A percentile compares a stretch with the other conserved stretches of the same genome.
phyloP scores from a whole-genome alignment of 2,329 filamentous ascomycete genomes.

The Fusarium multiceps region DNA sequence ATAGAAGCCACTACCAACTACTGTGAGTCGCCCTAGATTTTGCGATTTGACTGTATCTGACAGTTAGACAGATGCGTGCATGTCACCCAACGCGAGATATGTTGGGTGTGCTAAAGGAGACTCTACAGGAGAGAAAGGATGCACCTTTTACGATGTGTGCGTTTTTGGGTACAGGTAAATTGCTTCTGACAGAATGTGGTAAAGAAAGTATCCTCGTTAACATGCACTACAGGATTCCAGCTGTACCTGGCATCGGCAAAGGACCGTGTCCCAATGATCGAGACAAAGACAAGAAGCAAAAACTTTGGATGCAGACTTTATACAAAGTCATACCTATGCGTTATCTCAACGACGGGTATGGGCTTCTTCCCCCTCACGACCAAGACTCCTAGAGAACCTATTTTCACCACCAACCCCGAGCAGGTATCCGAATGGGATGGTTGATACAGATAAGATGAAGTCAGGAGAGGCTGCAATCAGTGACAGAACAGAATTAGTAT shows the following conservation, averaged over 20 bases:
- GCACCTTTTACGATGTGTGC: background rate
- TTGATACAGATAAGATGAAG: background rate
- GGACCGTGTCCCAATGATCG: background rate
- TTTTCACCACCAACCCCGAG: background rate
- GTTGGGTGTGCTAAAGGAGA: background rate
- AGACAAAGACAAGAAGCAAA: background rate
- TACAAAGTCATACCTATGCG: background rate
- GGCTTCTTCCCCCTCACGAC: background rate
- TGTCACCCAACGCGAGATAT: background rate
- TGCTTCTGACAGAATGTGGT: background rate
- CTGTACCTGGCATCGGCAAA: background rate
- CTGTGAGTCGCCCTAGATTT: background rate
- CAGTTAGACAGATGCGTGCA: background rate
- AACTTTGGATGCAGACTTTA: background rate
- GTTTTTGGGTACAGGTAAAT: background rate
- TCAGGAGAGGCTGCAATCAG: background rate
- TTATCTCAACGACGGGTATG: background rate
- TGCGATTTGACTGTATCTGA: background rate
- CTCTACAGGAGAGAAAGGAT: background rate
- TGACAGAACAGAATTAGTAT: background rate
- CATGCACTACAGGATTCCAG: background rate
- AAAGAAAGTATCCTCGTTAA: background rate
- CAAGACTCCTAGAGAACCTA: background rate
- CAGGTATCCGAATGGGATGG: too few species aligned
- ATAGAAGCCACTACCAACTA: background rate